These are phyloP conservation scores for Vitis rupestris DNA, from an alignment of 164 flowering plant species.

Conservation along the genomic window DNA sequence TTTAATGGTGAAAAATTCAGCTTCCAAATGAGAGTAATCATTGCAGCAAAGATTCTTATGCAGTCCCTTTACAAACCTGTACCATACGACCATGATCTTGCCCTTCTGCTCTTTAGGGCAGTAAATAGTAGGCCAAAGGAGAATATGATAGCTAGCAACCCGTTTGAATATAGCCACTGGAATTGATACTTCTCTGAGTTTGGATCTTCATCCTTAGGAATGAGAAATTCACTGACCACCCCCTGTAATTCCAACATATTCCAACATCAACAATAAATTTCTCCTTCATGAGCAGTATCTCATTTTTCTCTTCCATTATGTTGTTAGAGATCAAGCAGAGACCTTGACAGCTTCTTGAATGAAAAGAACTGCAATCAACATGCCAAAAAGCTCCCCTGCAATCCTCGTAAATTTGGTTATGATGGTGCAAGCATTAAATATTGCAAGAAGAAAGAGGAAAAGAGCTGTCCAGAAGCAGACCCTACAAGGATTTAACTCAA, in stretches of 20 bases:
- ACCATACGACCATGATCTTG: conserved; percentile 63
- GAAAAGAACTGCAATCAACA: conserved; percentile 56
- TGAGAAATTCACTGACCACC: conserved; percentile 39
- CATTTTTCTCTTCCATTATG: background rate
- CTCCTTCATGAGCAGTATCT: background rate
- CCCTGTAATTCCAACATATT: conserved; percentile 34
- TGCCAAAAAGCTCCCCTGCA: conserved; percentile 67
- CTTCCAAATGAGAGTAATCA: background rate
- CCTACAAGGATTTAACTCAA: conserved; percentile 25
- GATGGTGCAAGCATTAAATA: conserved; percentile 52
- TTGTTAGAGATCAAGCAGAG: background rate
- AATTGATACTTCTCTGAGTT: conserved; percentile 26
- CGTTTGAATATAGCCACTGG: conserved; percentile 54
- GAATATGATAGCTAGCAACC: conserved; percentile 45
- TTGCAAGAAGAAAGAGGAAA: conserved; percentile 46
- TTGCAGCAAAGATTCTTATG: background rate
- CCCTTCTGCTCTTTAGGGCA: conserved; percentile 56
- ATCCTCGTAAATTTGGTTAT: conserved; percentile 56
- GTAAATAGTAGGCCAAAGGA: conserved; percentile 50
- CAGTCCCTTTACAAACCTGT: conserved; percentile 36
- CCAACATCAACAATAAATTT: too few relatives aligned
- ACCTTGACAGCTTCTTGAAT: conserved; percentile 59
- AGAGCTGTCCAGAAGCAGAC: conserved; percentile 64
- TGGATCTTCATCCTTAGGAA: conserved; percentile 29
- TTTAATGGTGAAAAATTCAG: conserved; percentile 1